A percentile compares a stretch with the other conserved stretches of the same genome.
phyloP scores from a whole-genome alignment of 768 basidiomycete genomes.

The Psilocybe azurescens region DNA sequence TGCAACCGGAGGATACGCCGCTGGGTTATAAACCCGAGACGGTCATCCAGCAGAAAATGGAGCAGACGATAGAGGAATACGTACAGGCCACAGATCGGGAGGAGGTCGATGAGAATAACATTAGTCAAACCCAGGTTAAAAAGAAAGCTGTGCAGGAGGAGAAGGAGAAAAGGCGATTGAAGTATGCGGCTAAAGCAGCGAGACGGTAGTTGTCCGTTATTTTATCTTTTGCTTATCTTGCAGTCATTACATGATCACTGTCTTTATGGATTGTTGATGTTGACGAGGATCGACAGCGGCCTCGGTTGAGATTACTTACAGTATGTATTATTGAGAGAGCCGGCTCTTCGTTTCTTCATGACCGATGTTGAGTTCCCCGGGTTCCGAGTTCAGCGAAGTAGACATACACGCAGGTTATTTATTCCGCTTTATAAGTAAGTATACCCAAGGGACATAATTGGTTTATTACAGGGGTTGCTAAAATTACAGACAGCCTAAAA shows the following conservation, averaged over 20 bases:
- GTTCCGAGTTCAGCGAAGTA: background rate
- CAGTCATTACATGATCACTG: background rate
- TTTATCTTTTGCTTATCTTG: background rate
- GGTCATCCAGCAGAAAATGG: constrained; percentile 70
- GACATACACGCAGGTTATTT: background rate
- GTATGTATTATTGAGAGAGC: no score
- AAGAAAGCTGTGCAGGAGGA: constrained; percentile 52
- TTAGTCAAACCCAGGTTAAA: constrained; percentile 77
- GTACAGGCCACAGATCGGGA: constrained; percentile 48
- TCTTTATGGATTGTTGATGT: background rate
- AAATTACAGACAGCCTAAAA: constrained; percentile 20
- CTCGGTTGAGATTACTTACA: background rate
- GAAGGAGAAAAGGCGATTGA: constrained; percentile 43
- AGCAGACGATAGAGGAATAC: constrained; percentile 65
- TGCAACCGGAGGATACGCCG: constrained; percentile 32
- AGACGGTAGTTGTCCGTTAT: constrained; percentile 16
- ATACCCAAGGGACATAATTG: background rate
- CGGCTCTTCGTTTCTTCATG: background rate
- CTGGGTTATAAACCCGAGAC: constrained; percentile 25
- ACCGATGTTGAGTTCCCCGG: background rate
- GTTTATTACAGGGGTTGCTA: constrained; percentile 12
- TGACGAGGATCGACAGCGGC: background rate
- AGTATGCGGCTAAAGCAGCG: constrained; percentile 32
- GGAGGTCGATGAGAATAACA: constrained; percentile 56
- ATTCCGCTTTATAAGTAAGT: background rate